Percentiles rank a stretch among this genome's conserved stretches.
phyloP scores from a whole-genome alignment of 345 rosid genomes.

The rapeseed (Brassica napus) region DNA sequence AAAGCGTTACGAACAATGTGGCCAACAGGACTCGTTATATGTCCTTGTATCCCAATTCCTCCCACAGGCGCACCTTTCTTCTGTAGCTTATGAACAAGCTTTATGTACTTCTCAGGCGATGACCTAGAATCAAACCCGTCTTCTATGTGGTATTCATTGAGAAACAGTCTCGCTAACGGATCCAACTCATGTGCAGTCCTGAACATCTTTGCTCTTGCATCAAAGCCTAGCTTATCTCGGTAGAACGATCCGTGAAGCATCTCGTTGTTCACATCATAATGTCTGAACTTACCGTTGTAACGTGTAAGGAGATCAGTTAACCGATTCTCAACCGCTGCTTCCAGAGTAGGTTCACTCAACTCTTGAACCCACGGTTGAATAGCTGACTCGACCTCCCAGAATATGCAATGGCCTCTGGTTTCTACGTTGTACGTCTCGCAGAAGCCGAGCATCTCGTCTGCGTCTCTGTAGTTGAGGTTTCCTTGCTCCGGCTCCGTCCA shows the following conservation, averaged over 20 bases:
- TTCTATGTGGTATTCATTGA: slow-evolving; percentile 91
- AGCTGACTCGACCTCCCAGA: slow-evolving; percentile 87
- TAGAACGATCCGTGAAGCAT: slow-evolving; percentile 96
- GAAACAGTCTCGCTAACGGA: slow-evolving; percentile 66
- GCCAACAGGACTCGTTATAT: slow-evolving; percentile 81
- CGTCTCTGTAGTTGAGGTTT: slow-evolving; percentile 71
- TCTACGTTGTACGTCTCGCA: slow-evolving; percentile 62
- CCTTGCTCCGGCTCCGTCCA: slow-evolving; percentile 94
- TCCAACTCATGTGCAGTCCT: slow-evolving; percentile 71
- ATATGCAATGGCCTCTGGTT: slow-evolving; percentile 87
- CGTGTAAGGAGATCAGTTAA: slow-evolving; percentile 71
- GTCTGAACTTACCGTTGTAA: slow-evolving; percentile 80
- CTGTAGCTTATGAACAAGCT: slow-evolving; percentile 69
- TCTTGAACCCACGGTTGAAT: slow-evolving; percentile 83
- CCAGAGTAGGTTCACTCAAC: slow-evolving; percentile 54
- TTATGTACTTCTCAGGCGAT: slow-evolving; percentile 68
- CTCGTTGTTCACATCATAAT: slow-evolving; percentile 96
- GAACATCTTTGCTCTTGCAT: slow-evolving; percentile 70
- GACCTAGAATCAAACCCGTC: slow-evolving; percentile 82
- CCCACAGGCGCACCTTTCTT: slow-evolving; percentile 82
- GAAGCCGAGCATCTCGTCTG: slow-evolving; percentile 82
- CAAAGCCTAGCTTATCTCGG: slow-evolving; percentile 60
- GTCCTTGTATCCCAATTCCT: slow-evolving; percentile 95
- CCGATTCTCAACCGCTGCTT: slow-evolving; percentile 67
- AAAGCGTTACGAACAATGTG: slow-evolving; percentile 61